A percentile compares a stretch with the other conserved stretches of the same genome.
phyloP scores from a whole-genome alignment of 2,329 filamentous ascomycete genomes.

The Paraphoma chrysanthemicola region DNA sequence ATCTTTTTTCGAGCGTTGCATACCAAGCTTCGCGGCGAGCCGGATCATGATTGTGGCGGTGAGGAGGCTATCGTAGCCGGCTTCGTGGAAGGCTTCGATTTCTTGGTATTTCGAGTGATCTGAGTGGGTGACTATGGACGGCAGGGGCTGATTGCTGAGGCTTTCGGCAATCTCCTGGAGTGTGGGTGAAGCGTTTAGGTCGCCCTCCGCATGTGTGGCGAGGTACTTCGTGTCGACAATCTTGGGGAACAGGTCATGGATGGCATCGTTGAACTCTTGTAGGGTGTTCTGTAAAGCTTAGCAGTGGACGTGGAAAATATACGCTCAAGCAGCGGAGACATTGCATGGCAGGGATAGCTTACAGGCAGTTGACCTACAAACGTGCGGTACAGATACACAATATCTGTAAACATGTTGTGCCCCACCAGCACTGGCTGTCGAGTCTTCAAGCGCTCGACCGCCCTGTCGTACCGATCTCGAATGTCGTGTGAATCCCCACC shows the following conservation, averaged over 20 bases:
- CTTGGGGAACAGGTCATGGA: constrained; percentile 63
- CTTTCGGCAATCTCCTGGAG: constrained; percentile 58
- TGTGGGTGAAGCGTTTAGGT: constrained; percentile 58
- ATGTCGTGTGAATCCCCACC: constrained; percentile 45
- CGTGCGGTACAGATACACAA: constrained; percentile 68
- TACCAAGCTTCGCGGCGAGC: constrained; percentile 60
- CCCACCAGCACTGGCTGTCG: constrained; percentile 64
- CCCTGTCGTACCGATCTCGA: constrained; percentile 48
- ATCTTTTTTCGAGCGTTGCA: constrained; percentile 24
- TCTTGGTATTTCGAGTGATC: constrained; percentile 51
- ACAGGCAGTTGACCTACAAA: constrained; percentile 66
- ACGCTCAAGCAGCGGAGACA: background rate
- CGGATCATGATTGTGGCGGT: constrained; percentile 66
- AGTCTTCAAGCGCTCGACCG: constrained; percentile 51
- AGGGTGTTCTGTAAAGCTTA: constrained; percentile 47
- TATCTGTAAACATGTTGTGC: constrained; percentile 70
- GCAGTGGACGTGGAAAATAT: background rate
- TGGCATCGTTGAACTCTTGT: constrained; percentile 58
- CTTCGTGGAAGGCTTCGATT: constrained; percentile 61
- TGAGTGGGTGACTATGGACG: constrained; percentile 47
- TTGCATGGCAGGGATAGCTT: background rate
- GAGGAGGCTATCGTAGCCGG: constrained; percentile 68
- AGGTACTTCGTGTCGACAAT: constrained; percentile 71
- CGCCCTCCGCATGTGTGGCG: constrained; percentile 62
- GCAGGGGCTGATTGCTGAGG: constrained; percentile 50